Percentiles rank a stretch among this genome's conserved stretches.
Conservation (phyloP, 225 moss, liverwort and hornwort genomes). For the Sphagnum contortum region DNA sequence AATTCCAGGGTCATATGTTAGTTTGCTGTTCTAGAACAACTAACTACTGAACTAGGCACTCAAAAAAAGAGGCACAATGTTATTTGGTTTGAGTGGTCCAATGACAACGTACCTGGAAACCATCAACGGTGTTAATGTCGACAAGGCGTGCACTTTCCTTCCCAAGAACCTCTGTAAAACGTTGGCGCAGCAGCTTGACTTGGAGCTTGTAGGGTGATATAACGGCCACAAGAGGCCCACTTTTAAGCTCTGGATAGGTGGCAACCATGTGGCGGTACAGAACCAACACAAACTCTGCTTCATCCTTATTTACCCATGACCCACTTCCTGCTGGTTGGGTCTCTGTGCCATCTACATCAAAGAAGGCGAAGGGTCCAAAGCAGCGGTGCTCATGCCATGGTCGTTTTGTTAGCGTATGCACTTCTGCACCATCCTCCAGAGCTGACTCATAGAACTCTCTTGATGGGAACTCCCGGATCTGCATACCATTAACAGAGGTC, state of each 20-base stretch:
- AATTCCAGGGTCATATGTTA: no score
- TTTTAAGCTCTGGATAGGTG: conserved; percentile 68
- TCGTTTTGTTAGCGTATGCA: conserved; percentile 65
- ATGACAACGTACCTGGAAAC: conserved; percentile 63
- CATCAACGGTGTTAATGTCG: conserved; percentile 95
- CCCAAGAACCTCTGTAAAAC: conserved; percentile 76
- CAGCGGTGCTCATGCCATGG: conserved; percentile 96
- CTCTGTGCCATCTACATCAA: conserved; percentile 75
- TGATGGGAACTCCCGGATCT: conserved; percentile 97
- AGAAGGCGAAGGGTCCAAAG: conserved; percentile 90
- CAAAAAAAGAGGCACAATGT: no score
- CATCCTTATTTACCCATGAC: conserved; percentile 92
- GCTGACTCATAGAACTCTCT: conserved; percentile 79
- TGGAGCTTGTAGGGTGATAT: conserved; percentile 99
- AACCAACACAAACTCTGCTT: conserved; percentile 86
- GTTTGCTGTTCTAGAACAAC: no score
- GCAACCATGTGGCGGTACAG: conserved; percentile 76
- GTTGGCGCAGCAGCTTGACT: conserved; percentile 81
- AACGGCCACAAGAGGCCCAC: conserved; percentile 65
- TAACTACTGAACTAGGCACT: no score
- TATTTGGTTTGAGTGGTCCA: no score
- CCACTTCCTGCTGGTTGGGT: conserved; percentile 90
- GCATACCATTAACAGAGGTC: neutral
- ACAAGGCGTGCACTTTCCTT: conserved; percentile 74
- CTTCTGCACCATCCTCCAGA: conserved; percentile 65